Conservation (phyloP, 176 grass and related monocot genomes). For the Saccharum spontaneum region DNA sequence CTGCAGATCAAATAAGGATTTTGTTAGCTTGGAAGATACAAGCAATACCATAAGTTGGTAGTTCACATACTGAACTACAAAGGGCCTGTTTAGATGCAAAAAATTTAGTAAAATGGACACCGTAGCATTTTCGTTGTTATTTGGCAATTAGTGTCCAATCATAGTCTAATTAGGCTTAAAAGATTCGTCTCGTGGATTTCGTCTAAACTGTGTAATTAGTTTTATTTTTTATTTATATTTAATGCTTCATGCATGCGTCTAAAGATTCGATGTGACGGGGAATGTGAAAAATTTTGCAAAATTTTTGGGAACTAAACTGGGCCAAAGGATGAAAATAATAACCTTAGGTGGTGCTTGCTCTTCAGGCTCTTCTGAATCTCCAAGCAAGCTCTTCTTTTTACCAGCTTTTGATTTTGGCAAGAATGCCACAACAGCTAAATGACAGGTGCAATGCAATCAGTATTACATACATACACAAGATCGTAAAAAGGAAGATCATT, state of each 20-base stretch:
- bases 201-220: too few relatives aligned
- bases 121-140: too few relatives aligned
- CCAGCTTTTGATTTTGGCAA: conserved; percentile 92
- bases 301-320: too few relatives aligned
- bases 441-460: conserved; percentile 25
- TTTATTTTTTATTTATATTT: too few relatives aligned
- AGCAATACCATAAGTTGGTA: background rate
- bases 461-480: conserved; percentile 4
- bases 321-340: background rate
- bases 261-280: too few relatives aligned
- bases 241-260: too few relatives aligned
- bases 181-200: too few relatives aligned
- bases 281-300: too few relatives aligned
- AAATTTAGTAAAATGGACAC: too few relatives aligned
- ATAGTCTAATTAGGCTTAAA: too few relatives aligned
- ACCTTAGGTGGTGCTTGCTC: conserved; percentile 54
- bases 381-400: conserved; percentile 95
- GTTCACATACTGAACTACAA: conserved; percentile 17
- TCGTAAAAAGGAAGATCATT: background rate
- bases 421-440: conserved; percentile 75
- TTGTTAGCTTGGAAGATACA: conserved; percentile 35
- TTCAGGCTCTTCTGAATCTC: conserved; percentile 52
- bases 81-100: too few relatives aligned
- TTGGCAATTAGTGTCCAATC: too few relatives aligned
- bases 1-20: conserved; percentile 34